Base-by-base conservation (phyloP, 768 basidiomycete species). In the Leccinum uliginosum region DNA sequence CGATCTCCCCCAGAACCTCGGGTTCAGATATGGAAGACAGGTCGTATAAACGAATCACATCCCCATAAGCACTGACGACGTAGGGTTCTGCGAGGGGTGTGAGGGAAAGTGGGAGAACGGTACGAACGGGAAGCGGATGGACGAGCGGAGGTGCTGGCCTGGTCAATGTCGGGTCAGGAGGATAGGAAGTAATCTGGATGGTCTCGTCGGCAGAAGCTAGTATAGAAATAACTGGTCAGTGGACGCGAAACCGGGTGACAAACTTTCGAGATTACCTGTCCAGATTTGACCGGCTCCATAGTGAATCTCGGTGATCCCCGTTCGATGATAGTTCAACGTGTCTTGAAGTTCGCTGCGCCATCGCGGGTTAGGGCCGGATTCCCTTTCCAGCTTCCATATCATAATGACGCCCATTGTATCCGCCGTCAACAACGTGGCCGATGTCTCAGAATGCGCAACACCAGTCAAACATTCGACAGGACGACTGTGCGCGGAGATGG, bases 191-290 rank as follows among this genome's bases (percentile, higher is more conserved):
- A 11, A 91, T 76, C 57, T 87, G 84, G 1, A 88, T 85, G 0
- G 90, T 89, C 43, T 93, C 89, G 69, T 99, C 97, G 14, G 89
- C 78, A 14, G 97, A 98, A 11, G 89, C 97, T 97, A n/a, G n/a
- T n/a, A 63, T 3, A 38, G 44, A 55, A 10, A 46, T 10, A 8
- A 17, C 21, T 34, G 12, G 47, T 63, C 46, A 57, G 64, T n/a
- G 15, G 23, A 49, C 19, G 32, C 19, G 6, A 8, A 34, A 51
- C 11, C 8, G 9, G 10, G n/a, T 17, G 27, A 56, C 49, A n/a
- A 50, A 6, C 9, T 2, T 11, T 50, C 46, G 24, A 43, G 38
- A 26, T 46, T 47, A 96, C 96, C 92, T 53, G 90, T 93, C 94
- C 94, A 98, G 21, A 98, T 73, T n/a, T 87, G 79, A 1, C 80